These are phyloP conservation scores for Naganishia sp. DNA, from an alignment of 1,284 basidiomycete species.

Conservation along the genomic window DNA sequence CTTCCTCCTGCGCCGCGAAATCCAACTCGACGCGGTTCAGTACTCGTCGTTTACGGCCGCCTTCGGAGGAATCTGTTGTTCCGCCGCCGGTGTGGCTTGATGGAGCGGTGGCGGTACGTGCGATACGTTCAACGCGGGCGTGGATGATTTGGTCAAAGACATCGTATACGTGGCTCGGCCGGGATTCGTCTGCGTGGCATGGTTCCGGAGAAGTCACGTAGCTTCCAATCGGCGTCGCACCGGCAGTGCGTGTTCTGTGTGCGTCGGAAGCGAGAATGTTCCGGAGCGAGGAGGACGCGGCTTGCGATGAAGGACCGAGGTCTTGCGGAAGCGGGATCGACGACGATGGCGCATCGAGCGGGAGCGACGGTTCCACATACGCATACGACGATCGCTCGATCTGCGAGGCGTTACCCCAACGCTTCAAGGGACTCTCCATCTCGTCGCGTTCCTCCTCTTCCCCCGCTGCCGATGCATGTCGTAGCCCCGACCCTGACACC, in stretches of 20 bases:
- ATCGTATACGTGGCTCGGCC: constrained; percentile 16
- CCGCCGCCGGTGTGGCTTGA: constrained; percentile 9
- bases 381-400: not conserved
- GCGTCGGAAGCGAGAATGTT: constrained; percentile 26
- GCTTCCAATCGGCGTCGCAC: too few species aligned
- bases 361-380: constrained; percentile 20
- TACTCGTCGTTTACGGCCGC: constrained; percentile 29
- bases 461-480: constrained; percentile 4
- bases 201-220: too few species aligned
- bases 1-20: constrained; percentile 1
- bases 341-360: not conserved
- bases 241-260: constrained; percentile 2
- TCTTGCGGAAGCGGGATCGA: constrained; percentile 4
- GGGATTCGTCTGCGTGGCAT: not conserved
- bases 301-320: constrained; percentile 1
- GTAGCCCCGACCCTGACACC: constrained; percentile 1
- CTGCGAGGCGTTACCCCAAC: constrained; percentile 15
- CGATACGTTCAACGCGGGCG: constrained; percentile 16
- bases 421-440: constrained; percentile 23
- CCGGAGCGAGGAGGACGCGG: constrained; percentile 11
- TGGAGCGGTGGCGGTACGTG: constrained; percentile 4
- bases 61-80: constrained; percentile 14
- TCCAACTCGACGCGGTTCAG: constrained; percentile 32
- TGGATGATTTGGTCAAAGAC: constrained; percentile 22
- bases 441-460: constrained; percentile 10